Percentiles rank a stretch among this genome's conserved stretches.
phyloP scores from a whole-genome alignment of 2,329 filamentous ascomycete genomes.

The Aspergillus amoenus region DNA sequence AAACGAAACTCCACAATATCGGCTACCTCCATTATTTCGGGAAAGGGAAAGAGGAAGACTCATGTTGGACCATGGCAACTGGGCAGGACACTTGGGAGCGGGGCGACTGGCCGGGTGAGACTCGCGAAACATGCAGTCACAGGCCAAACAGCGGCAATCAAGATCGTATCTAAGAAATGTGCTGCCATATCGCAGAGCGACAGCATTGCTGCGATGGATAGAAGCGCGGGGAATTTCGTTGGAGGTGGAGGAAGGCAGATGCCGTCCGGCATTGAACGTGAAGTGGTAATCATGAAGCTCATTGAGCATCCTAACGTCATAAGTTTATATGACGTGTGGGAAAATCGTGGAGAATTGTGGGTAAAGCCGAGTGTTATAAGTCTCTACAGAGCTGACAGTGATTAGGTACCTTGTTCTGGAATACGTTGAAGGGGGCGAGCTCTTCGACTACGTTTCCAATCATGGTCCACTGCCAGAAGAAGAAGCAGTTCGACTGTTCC shows the following conservation, averaged over 20 bases:
- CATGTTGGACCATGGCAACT: conserved; percentile 93
- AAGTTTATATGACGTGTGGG: conserved; percentile 94
- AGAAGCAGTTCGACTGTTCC: conserved; percentile 79
- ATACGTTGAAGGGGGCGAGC: conserved; percentile 79
- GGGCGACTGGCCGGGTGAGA: conserved; percentile 84
- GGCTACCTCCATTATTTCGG: conserved; percentile 55
- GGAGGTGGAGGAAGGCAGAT: conserved; percentile 66
- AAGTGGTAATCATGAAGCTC: conserved; percentile 95
- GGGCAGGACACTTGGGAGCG: conserved; percentile 83
- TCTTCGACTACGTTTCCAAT: conserved; percentile 81
- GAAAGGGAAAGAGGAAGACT: conserved; percentile 60
- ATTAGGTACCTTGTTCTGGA: conserved; percentile 89
- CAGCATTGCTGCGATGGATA: conserved; percentile 79
- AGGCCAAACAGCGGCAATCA: conserved; percentile 82
- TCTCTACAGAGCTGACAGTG: conserved; percentile 13
- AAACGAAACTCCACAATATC: conserved; percentile 56
- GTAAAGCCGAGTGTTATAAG: conserved; percentile 31
- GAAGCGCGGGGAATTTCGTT: conserved; percentile 60
- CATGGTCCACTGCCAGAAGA: conserved; percentile 74
- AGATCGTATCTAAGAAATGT: conserved; percentile 85
- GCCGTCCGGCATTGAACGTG: conserved; percentile 85
- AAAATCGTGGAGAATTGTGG: conserved; percentile 92
- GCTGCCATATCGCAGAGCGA: conserved; percentile 80
- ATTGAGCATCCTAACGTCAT: conserved; percentile 95
- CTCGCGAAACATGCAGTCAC: conserved; percentile 78